phyloP scores from a whole-genome alignment of 805 yeast genomes.

The Teunomyces lycoperdinae region DNA sequence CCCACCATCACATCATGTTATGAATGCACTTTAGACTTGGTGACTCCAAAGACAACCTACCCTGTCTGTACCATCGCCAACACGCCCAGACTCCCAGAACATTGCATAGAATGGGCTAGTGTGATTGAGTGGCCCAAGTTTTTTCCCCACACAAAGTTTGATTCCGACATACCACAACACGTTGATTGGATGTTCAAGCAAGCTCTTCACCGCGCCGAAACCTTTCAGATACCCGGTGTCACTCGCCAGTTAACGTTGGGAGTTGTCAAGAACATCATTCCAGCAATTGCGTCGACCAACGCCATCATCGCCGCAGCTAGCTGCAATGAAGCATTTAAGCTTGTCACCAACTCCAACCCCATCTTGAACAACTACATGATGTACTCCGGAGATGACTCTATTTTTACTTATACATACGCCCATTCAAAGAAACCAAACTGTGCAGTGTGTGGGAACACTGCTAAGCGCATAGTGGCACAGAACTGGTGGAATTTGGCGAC shows the following conservation, averaged over 20 bases:
- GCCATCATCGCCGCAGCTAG: slow-evolving; percentile 89
- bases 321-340: slow-evolving; percentile 80
- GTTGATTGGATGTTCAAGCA: slow-evolving; percentile 58
- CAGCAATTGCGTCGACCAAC: slow-evolving; percentile 92
- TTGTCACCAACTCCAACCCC: slow-evolving; percentile 69
- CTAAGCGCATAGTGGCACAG: slow-evolving; percentile 22
- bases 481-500: slow-evolving; percentile 32
- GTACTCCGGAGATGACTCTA: slow-evolving; percentile 80
- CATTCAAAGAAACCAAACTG: slow-evolving; percentile 63
- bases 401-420: slow-evolving; percentile 69
- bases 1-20: slow-evolving; percentile 88
- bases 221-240: slow-evolving; percentile 72
- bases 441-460: slow-evolving; percentile 65
- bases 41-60: slow-evolving; percentile 61
- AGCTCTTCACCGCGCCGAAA: slow-evolving; percentile 57
- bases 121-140: slow-evolving; percentile 67
- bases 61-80: slow-evolving; percentile 95
- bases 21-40: slow-evolving; percentile 82
- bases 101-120: slow-evolving; percentile 89
- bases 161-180: slow-evolving; percentile 67
- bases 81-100: slow-evolving; percentile 92
- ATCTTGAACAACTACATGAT: slow-evolving; percentile 74
- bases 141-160: slow-evolving; percentile 49
- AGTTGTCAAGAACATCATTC: slow-evolving; percentile 86
- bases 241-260: slow-evolving; percentile 74